These are phyloP conservation scores for Paramarasmius palmivorus DNA, from an alignment of 1,284 basidiomycete genomes.

Conservation along the genomic window DNA sequence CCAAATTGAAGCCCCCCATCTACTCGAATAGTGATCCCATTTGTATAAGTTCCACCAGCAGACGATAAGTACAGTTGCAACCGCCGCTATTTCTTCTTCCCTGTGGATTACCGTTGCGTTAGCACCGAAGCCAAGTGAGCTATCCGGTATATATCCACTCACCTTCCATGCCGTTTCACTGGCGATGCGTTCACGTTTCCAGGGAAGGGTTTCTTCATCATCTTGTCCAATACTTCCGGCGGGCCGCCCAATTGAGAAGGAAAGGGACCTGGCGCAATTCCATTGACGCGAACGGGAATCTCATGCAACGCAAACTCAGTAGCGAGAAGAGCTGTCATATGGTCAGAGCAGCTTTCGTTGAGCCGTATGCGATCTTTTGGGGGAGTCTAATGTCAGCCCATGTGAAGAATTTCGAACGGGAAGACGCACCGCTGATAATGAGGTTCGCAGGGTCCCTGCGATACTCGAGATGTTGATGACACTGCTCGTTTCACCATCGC, in stretches of 20 bases:
- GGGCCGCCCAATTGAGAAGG: not conserved
- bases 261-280: not conserved
- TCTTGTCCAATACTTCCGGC: not conserved
- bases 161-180: not conserved
- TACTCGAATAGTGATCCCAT: not conserved
- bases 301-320: not conserved
- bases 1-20: conserved; percentile 3
- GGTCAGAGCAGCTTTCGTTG: not conserved
- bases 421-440: conserved; percentile 19
- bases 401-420: conserved; percentile 20
- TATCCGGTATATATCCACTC: not conserved
- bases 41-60: not conserved
- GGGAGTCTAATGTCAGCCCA: not conserved
- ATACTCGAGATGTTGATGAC: not conserved
- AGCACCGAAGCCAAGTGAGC: too few species aligned
- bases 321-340: not conserved
- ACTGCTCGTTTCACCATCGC: not conserved
- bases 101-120: not conserved
- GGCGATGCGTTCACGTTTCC: not conserved
- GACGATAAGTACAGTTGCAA: not conserved
- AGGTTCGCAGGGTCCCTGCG: conserved; percentile 15
- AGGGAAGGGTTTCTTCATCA: not conserved
- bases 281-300: not conserved
- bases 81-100: conserved; percentile 2
- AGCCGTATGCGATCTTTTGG: not conserved